Evolutionary conservation across 2,329 filamentous ascomycete species (phyloP).

Genomic region (Apiospora kogelbergensis): DNA sequence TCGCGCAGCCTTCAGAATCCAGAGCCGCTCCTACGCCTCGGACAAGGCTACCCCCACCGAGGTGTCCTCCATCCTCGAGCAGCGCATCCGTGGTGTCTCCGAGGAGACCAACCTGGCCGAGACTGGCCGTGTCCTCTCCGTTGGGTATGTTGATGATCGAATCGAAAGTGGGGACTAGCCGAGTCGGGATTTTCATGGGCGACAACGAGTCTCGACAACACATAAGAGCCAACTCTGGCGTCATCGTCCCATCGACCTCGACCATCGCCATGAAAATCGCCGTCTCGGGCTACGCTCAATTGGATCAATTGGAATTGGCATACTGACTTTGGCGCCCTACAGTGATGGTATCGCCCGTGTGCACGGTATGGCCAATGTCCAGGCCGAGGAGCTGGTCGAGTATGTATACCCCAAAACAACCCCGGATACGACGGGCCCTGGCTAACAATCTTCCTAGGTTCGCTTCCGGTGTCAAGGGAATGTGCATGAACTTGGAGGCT

Average conservation of each 20-base stretch:
- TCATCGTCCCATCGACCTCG: conserved; percentile 11
- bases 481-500: conserved; percentile 99
- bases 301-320: conserved; percentile 15
- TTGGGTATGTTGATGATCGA: conserved; percentile 73
- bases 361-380: conserved; percentile 99
- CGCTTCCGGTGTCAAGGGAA: conserved; percentile 99
- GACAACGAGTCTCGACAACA: neutral
- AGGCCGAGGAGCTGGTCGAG: conserved; percentile 99
- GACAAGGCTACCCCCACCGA: conserved; percentile 96
- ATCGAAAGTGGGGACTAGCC: conserved; percentile 16
- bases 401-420: conserved; percentile 54
- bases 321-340: conserved; percentile 30
- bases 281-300: neutral
- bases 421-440: conserved; percentile 20
- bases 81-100: conserved; percentile 97
- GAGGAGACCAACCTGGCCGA: conserved; percentile 96
- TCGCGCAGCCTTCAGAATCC: conserved; percentile 74
- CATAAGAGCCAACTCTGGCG: neutral
- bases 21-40: conserved; percentile 87
- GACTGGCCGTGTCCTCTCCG: conserved; percentile 97
- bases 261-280: conserved; percentile 8
- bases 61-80: conserved; percentile 98
- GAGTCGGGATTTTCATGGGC: conserved; percentile 23
- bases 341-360: conserved; percentile 99
- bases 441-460: conserved; percentile 61